Percentiles rank a stretch among this genome's conserved stretches.
These are phyloP conservation scores for Hypoxylon sp. DNA, from an alignment of 2,329 filamentous ascomycete genomes.

Conservation along the genomic window DNA sequence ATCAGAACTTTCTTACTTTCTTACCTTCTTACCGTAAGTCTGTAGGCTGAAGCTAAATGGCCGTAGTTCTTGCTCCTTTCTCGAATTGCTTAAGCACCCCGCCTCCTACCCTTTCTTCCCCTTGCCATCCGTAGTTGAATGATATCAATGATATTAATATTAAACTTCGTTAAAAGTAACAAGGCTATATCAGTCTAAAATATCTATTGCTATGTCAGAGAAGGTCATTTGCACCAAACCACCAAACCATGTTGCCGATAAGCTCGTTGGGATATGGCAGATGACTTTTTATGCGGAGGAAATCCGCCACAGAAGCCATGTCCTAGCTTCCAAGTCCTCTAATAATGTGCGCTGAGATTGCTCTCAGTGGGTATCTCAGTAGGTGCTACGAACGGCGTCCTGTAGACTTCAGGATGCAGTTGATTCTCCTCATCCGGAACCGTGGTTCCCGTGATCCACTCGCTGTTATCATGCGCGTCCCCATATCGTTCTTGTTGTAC, in stretches of 20 bases:
- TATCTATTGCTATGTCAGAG: too few species aligned
- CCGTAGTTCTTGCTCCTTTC: neutral
- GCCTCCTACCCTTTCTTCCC: neutral
- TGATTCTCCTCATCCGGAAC: conserved; percentile 40
- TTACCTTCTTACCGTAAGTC: too few species aligned
- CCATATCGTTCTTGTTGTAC: conserved; percentile 31
- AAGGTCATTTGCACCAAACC: too few species aligned
- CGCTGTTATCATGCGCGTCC: conserved; percentile 32
- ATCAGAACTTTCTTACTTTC: neutral
- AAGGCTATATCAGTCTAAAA: too few species aligned
- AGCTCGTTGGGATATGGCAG: too few species aligned
- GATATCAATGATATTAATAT: too few species aligned
- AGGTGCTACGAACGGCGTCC: conserved; percentile 32
- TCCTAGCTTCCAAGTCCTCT: too few species aligned
- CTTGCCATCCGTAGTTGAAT: neutral
- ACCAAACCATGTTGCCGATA: too few species aligned
- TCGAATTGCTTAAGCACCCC: neutral
- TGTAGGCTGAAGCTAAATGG: neutral
- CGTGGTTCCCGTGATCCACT: conserved; percentile 34
- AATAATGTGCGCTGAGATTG: too few species aligned
- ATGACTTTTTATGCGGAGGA: too few species aligned
- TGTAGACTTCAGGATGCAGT: conserved; percentile 23
- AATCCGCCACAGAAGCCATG: too few species aligned
- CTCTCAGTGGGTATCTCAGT: neutral
- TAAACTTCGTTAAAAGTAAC: too few species aligned